A percentile compares a stretch with the other conserved stretches of the same genome.
These are phyloP conservation scores for Coemansia aciculifera DNA, from an alignment of 192 early-diverging fungal genomes.

Conservation along the genomic window DNA sequence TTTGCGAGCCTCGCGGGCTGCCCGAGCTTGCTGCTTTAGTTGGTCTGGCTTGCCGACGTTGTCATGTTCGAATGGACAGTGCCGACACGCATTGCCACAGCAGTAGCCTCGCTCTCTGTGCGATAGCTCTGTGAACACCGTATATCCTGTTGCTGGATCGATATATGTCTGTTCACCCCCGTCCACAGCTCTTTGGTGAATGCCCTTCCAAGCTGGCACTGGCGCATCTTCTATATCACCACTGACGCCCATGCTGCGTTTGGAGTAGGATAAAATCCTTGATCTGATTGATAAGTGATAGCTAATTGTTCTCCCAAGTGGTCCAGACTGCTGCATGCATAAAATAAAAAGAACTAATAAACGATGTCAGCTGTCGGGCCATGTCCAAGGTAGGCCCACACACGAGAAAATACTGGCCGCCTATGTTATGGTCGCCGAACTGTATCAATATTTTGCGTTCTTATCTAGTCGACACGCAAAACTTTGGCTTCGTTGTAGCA, in stretches of 20 bases:
- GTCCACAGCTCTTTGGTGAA: conserved; percentile 13
- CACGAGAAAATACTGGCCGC: neutral
- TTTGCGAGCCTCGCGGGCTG: conserved; percentile 12
- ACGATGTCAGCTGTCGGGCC: neutral
- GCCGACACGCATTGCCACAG: conserved; percentile 68
- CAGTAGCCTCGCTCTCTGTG: conserved; percentile 64
- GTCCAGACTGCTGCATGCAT: neutral
- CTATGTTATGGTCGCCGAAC: neutral
- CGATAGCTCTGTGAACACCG: conserved; percentile 64
- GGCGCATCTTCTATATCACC: conserved; percentile 19
- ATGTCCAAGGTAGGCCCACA: neutral
- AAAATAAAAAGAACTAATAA: neutral
- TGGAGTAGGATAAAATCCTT: neutral
- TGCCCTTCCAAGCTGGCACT: conserved; percentile 12
- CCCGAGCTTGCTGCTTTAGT: conserved; percentile 18
- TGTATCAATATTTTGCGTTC: neutral
- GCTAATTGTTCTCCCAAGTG: neutral
- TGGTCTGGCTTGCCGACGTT: conserved; percentile 63
- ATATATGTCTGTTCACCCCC: conserved; percentile 51
- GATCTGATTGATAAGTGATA: neutral
- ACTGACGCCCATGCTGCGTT: neutral
- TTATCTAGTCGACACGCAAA: neutral
- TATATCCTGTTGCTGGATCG: conserved; percentile 67
- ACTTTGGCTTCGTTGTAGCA: neutral
- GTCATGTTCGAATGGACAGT: conserved; percentile 61